Evolutionary conservation across 495 filamentous ascomycete species (phyloP).

Genomic region (Penicillium cinerascens): DNA sequence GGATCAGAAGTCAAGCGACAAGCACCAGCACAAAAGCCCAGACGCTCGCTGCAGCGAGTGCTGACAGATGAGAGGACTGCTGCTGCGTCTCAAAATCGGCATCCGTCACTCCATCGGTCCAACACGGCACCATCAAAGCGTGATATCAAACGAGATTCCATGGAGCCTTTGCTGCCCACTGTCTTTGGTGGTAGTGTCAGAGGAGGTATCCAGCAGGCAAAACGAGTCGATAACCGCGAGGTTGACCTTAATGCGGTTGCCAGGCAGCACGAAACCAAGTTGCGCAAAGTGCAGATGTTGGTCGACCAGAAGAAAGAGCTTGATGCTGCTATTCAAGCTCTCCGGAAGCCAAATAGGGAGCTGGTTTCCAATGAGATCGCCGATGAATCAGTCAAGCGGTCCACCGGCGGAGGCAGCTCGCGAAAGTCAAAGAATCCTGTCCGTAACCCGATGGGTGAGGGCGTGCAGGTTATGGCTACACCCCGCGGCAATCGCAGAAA

Average conservation of each 20-base stretch:
- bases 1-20: constrained; percentile 55
- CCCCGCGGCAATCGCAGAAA: constrained; percentile 54
- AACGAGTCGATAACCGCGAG: constrained; percentile 61
- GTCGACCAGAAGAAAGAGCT: constrained; percentile 68
- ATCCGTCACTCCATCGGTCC: constrained; percentile 62
- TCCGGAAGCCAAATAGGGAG: constrained; percentile 84
- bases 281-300: constrained; percentile 69
- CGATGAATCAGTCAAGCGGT: constrained; percentile 64
- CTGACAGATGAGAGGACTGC: constrained; percentile 62
- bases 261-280: constrained; percentile 59
- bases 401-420: constrained; percentile 29
- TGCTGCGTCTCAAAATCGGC: constrained; percentile 20
- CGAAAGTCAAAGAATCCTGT: constrained; percentile 63
- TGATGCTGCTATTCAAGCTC: constrained; percentile 72
- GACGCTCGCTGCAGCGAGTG: constrained; percentile 63
- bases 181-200: constrained; percentile 34
- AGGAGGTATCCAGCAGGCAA: constrained; percentile 56
- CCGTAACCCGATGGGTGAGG: constrained; percentile 54
- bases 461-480: constrained; percentile 74
- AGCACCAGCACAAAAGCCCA: constrained; percentile 42
- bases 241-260: constrained; percentile 60
- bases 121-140: constrained; percentile 53
- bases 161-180: constrained; percentile 36
- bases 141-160: constrained; percentile 34
- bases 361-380: constrained; percentile 70